Percentiles rank a stretch among this genome's conserved stretches.
Evolutionary conservation across 148 eudicot species (phyloP).

Genomic region (Silene conica): DNA sequence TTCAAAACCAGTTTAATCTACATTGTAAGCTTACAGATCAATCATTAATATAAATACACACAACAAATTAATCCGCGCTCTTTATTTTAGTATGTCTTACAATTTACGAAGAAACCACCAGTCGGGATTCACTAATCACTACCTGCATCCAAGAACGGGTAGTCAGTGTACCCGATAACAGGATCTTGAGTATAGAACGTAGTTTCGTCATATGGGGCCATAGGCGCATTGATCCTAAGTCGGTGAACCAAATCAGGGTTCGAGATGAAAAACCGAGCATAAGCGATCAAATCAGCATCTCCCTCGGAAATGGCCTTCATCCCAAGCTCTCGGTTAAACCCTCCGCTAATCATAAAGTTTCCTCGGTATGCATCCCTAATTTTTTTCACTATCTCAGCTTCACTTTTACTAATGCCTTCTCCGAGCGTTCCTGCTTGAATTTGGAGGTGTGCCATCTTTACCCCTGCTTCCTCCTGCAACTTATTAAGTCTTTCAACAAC

Average conservation of each 20-base stretch:
- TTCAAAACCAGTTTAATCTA: conserved; percentile 8
- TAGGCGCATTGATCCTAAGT: conserved; percentile 54
- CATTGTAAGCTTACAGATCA: conserved; percentile 1
- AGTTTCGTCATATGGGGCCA: conserved; percentile 46
- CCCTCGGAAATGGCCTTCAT: conserved; percentile 55
- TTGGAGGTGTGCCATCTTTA: conserved; percentile 49
- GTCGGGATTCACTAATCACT: conserved; percentile 18
- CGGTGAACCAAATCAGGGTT: conserved; percentile 79
- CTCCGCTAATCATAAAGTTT: conserved; percentile 67
- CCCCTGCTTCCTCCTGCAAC: conserved; percentile 37
- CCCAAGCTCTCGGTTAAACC: conserved; percentile 53
- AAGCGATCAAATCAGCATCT: conserved; percentile 72
- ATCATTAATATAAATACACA: conserved; percentile 3
- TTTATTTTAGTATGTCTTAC: background rate
- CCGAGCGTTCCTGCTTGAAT: conserved; percentile 61
- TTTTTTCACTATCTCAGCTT: conserved; percentile 43
- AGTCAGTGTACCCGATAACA: conserved; percentile 70
- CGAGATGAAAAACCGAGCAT: conserved; percentile 63
- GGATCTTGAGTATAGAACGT: conserved; percentile 74
- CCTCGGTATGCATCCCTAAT: conserved; percentile 56
- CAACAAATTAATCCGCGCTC: background rate
- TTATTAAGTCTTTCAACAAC: conserved; percentile 56
- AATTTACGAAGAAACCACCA: background rate
- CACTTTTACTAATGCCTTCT: conserved; percentile 43
- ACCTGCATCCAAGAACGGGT: conserved; percentile 44